Evolutionary conservation across 495 filamentous ascomycete genomes (phyloP).

Genomic region (Podospora pseudopauciseta): DNA sequence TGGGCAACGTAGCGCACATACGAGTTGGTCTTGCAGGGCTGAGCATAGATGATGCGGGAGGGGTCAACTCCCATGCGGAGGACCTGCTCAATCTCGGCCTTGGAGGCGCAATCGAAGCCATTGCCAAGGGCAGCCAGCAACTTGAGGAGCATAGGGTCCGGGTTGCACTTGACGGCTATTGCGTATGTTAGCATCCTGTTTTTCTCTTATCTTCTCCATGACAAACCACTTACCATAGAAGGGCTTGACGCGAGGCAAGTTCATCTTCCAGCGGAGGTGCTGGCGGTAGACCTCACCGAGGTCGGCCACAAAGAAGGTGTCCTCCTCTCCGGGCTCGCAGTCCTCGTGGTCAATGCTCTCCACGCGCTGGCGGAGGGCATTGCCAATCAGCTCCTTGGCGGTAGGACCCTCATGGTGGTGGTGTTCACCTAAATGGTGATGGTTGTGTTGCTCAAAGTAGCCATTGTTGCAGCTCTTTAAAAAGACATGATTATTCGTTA

Average conservation of each 20-base stretch:
- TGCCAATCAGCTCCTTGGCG: conserved; percentile 62
- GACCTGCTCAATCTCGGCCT: conserved; percentile 90
- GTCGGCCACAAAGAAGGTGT: conserved; percentile 97
- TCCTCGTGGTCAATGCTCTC: conserved; percentile 75
- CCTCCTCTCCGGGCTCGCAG: conserved; percentile 88
- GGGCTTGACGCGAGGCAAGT: conserved; percentile 86
- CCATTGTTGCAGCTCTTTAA: conserved; percentile 38
- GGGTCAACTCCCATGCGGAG: conserved; percentile 81
- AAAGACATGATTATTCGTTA: conserved; percentile 46
- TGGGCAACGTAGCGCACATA: conserved; percentile 85
- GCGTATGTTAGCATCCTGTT: conserved; percentile 11
- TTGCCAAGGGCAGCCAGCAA: conserved; percentile 84
- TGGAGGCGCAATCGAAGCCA: conserved; percentile 98
- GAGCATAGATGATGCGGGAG: conserved; percentile 94
- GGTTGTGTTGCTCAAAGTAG: conserved; percentile 33
- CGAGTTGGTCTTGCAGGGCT: conserved; percentile 98
- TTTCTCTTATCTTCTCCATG: not conserved
- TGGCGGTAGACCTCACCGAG: conserved; percentile 98
- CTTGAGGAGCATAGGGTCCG: conserved; percentile 81
- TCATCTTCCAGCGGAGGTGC: conserved; percentile 96
- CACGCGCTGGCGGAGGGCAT: conserved; percentile 77
- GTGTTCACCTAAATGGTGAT: conserved; percentile 28
- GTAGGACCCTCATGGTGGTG: conserved; percentile 34
- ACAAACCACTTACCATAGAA: conserved; percentile 78
- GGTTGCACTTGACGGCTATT: conserved; percentile 96